Evolutionary conservation across 108 stramenopile genomes (phyloP).

Genomic region (Nitzschia inconspicua): DNA sequence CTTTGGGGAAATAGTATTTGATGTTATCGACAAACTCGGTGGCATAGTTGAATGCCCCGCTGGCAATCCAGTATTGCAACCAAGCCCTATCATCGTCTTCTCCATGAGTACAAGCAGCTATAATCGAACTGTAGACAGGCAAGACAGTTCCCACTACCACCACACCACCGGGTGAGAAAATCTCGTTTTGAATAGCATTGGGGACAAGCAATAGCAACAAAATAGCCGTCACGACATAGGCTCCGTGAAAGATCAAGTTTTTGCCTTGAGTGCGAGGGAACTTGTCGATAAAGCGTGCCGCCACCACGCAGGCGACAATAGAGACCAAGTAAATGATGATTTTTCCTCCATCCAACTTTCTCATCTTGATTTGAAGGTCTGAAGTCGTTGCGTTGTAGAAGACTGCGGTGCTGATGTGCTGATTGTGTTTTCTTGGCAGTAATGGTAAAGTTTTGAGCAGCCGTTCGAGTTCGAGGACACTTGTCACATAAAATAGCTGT

Average conservation of each 20-base stretch:
- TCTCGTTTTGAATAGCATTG: slow-evolving; percentile 35
- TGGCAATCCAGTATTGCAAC: slow-evolving; percentile 36
- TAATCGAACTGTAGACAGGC: slow-evolving; percentile 30
- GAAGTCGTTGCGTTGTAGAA: too few relatives aligned
- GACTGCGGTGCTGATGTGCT: too few relatives aligned
- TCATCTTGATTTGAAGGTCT: slow-evolving; percentile 30
- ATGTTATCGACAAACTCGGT: slow-evolving; percentile 48
- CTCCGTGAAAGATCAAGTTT: slow-evolving; percentile 20
- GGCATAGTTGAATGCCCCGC: slow-evolving; percentile 19
- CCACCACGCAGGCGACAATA: background rate
- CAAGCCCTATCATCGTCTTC: slow-evolving; percentile 39
- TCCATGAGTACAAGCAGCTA: slow-evolving; percentile 36
- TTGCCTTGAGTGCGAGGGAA: slow-evolving; percentile 28
- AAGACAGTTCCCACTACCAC: slow-evolving; percentile 26
- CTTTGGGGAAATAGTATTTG: slow-evolving; percentile 18
- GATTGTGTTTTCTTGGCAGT: background rate
- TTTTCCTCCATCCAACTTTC: slow-evolving; percentile 25
- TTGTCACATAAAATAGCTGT: too few relatives aligned
- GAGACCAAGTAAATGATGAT: slow-evolving; percentile 26
- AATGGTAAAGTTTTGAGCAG: slow-evolving; percentile 1
- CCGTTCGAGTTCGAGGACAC: too few relatives aligned
- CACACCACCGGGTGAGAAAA: slow-evolving; percentile 42
- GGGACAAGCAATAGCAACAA: slow-evolving; percentile 28
- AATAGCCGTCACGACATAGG: slow-evolving; percentile 10
- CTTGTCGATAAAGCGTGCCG: slow-evolving; percentile 12